These are phyloP conservation scores for Globisporangium spiculum DNA, from an alignment of 352 stramenopile genomes.

Conservation along the genomic window DNA sequence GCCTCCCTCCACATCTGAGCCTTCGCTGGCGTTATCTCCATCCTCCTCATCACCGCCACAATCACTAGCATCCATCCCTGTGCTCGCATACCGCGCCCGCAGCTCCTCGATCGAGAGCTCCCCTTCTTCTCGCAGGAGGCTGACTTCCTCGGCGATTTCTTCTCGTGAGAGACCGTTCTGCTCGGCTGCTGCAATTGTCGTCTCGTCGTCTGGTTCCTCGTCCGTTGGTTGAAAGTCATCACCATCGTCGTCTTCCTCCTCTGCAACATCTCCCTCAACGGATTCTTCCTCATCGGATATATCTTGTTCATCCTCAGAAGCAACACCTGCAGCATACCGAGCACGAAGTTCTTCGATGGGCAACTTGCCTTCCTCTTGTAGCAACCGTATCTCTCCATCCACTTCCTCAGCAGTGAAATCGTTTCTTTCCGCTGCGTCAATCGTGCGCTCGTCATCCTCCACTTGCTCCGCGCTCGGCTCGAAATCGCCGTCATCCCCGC, in stretches of 20 bases:
- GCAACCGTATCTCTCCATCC: conserved; percentile 81
- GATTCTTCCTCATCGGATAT: conserved; percentile 17
- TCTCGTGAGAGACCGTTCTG: conserved; percentile 20
- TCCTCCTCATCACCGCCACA: conserved; percentile 2
- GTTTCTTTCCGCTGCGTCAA: conserved; percentile 82
- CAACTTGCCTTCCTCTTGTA: conserved; percentile 91
- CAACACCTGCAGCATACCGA: conserved; percentile 31
- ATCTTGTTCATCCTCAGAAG: conserved; percentile 35
- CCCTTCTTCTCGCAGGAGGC: conserved; percentile 70
- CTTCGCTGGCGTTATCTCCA: not conserved
- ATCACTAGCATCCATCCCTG: not conserved
- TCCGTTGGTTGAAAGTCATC: conserved; percentile 24
- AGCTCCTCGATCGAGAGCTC: conserved; percentile 90
- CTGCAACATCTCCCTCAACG: not conserved
- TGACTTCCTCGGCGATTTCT: conserved; percentile 66
- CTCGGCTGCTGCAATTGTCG: conserved; percentile 82
- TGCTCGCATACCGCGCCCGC: conserved; percentile 49
- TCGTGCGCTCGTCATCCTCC: conserved; percentile 89
- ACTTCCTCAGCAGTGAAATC: conserved; percentile 37
- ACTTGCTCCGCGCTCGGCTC: conserved; percentile 35
- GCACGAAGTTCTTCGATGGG: conserved; percentile 85
- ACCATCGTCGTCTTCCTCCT: conserved; percentile 19
- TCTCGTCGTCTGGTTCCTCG: conserved; percentile 63
- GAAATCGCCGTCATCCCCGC: conserved; percentile 29
- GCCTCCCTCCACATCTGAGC: not conserved